These are phyloP conservation scores for Arxiozyma heterogenica DNA, from an alignment of 1,139 yeast genomes.

Conservation along the genomic window DNA sequence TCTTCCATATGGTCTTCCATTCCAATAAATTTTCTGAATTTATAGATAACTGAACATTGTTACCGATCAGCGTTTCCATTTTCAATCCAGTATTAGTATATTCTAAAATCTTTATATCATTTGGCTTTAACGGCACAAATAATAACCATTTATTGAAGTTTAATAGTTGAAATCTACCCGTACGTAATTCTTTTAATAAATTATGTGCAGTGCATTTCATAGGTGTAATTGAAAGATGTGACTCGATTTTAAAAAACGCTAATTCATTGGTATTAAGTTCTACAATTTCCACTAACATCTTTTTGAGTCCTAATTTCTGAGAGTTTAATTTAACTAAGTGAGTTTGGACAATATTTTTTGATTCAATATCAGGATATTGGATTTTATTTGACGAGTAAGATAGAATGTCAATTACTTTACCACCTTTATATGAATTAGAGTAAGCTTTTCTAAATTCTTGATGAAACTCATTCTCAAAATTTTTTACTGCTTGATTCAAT, in stretches of 20 bases:
- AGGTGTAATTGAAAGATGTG: conserved; percentile 9
- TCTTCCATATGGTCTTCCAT: conserved; percentile 19
- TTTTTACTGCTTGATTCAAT: conserved; percentile 5
- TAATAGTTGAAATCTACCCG: conserved; percentile 6
- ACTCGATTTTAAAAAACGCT: conserved; percentile 31
- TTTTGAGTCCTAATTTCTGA: conserved; percentile 9
- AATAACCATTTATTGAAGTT: conserved; percentile 30
- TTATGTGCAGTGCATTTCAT: neutral
- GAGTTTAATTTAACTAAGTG: conserved; percentile 13
- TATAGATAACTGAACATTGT: conserved; percentile 11
- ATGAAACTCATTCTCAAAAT: conserved; percentile 2
- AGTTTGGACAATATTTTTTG: conserved; percentile 11
- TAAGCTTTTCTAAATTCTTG: neutral
- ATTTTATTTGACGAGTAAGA: conserved; percentile 9
- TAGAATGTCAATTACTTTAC: conserved; percentile 13
- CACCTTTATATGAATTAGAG: conserved; percentile 6
- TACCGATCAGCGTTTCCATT: conserved; percentile 14
- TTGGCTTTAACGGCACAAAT: conserved; percentile 30
- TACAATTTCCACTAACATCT: conserved; percentile 26
- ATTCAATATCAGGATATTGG: conserved; percentile 12
- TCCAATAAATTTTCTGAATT: conserved; percentile 11
- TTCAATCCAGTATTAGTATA: conserved; percentile 7
- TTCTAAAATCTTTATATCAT: conserved; percentile 22
- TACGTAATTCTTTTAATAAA: conserved; percentile 10
- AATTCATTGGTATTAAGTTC: conserved; percentile 23